phyloP scores from a whole-genome alignment of 1,139 yeast species.

The Scheffersomyces illinoinensis region DNA sequence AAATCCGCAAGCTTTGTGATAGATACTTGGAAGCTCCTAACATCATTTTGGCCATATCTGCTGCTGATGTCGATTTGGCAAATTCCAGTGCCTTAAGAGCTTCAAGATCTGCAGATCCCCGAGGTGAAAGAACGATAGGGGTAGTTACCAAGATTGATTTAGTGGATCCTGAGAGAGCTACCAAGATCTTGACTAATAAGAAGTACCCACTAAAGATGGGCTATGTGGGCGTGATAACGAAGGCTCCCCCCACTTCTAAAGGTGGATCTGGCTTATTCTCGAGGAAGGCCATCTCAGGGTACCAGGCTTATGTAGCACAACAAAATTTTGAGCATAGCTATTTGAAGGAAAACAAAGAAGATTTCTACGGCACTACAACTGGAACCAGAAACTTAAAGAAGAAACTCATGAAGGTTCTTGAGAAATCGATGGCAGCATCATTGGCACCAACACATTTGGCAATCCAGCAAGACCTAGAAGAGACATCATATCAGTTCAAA shows the following conservation, averaged over 20 bases:
- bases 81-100: slow-evolving; percentile 94
- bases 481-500: slow-evolving; percentile 87
- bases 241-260: slow-evolving; percentile 52
- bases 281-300: slow-evolving; percentile 36
- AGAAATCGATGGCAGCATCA: slow-evolving; percentile 86
- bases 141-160: slow-evolving; percentile 92
- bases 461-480: slow-evolving; percentile 90
- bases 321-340: slow-evolving; percentile 63
- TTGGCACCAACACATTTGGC: slow-evolving; percentile 84
- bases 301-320: slow-evolving; percentile 58
- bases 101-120: slow-evolving; percentile 88
- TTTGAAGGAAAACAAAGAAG: slow-evolving; percentile 61
- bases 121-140: slow-evolving; percentile 94
- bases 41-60: slow-evolving; percentile 90
- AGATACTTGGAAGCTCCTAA: slow-evolving; percentile 88
- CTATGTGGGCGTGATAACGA: slow-evolving; percentile 94
- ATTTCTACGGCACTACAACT: slow-evolving; percentile 64
- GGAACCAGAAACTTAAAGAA: slow-evolving; percentile 77
- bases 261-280: slow-evolving; percentile 28
- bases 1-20: slow-evolving; percentile 78
- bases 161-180: slow-evolving; percentile 76
- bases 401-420: slow-evolving; percentile 83
- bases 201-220: slow-evolving; percentile 94
- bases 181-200: slow-evolving; percentile 65
- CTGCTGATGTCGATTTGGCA: slow-evolving; percentile 98